These are phyloP conservation scores for Pelargonium australe DNA, from an alignment of 441 rosid species.

Conservation along the genomic window DNA sequence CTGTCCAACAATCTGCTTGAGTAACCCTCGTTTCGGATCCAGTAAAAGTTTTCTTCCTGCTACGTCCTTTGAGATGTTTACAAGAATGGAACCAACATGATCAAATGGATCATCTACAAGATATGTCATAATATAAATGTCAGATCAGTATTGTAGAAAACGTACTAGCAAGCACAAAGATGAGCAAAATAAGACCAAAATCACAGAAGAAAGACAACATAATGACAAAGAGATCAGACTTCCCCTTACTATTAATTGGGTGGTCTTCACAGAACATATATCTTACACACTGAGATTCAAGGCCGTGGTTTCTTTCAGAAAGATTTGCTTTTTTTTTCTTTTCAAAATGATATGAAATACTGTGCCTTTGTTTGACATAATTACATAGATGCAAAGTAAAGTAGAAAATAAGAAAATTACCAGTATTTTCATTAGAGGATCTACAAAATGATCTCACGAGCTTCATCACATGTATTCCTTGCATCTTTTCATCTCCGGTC, in stretches of 20 bases:
- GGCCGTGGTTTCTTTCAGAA: background rate
- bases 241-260: background rate
- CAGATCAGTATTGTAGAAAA: slow-evolving; percentile 14
- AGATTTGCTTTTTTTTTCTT: background rate
- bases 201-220: background rate
- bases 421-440: slow-evolving; percentile 46
- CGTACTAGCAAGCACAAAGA: background rate
- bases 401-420: slow-evolving; percentile 27
- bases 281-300: background rate
- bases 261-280: background rate
- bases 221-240: background rate
- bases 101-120: slow-evolving; percentile 77
- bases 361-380: background rate
- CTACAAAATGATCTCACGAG: slow-evolving; percentile 87
- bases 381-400: slow-evolving; percentile 10
- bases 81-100: slow-evolving; percentile 84
- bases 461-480: slow-evolving; percentile 70
- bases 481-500: slow-evolving; percentile 68
- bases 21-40: slow-evolving; percentile 66
- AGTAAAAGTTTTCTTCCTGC: slow-evolving; percentile 68
- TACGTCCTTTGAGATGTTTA: slow-evolving; percentile 81
- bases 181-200: background rate
- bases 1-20: slow-evolving; percentile 78
- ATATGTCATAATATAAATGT: slow-evolving; percentile 19
- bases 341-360: background rate